Conservation (phyloP, 1,139 yeast species). For the Candida sanyaensis region DNA sequence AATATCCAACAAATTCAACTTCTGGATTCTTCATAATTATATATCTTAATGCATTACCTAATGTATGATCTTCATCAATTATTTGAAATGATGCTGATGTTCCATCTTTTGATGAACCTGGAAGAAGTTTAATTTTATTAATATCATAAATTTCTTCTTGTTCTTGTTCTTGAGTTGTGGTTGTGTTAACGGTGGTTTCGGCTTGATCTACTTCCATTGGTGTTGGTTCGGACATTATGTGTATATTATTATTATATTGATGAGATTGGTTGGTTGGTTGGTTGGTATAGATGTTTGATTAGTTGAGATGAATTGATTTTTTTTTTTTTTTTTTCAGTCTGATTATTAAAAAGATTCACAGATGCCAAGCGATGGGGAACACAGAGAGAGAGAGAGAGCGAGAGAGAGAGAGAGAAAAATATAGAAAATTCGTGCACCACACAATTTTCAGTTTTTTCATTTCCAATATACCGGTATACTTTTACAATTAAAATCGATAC, state of each 20-base stretch:
- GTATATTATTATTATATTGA: not conserved
- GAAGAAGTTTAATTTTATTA: conserved; percentile 61
- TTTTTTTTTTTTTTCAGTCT: not conserved
- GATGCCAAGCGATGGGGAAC: too few species aligned
- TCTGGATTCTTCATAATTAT: conserved; percentile 97
- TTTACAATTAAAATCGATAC: not conserved
- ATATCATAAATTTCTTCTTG: conserved; percentile 45
- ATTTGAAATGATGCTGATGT: conserved; percentile 95
- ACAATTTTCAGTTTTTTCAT: too few species aligned
- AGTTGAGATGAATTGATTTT: not conserved
- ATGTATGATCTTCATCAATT: conserved; percentile 89
- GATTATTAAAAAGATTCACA: not conserved
- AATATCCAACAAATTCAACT: conserved; percentile 97
- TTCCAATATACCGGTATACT: not conserved
- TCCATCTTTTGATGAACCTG: conserved; percentile 95
- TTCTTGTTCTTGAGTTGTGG: not conserved
- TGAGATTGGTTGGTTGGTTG: not conserved
- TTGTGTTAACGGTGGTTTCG: too few species aligned
- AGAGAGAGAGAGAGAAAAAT: too few species aligned
- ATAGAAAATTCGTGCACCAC: not conserved
- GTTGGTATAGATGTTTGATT: not conserved
- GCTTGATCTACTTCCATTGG: conserved; percentile 6
- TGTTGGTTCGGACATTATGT: conserved; percentile 10
- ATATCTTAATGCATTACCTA: conserved; percentile 91
- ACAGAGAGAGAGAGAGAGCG: too few species aligned